Evolutionary conservation across 2,329 filamentous ascomycete species (phyloP), one percentile per base, ranked within the genome.

Genomic region (Raffaelea albimanens): DNA sequence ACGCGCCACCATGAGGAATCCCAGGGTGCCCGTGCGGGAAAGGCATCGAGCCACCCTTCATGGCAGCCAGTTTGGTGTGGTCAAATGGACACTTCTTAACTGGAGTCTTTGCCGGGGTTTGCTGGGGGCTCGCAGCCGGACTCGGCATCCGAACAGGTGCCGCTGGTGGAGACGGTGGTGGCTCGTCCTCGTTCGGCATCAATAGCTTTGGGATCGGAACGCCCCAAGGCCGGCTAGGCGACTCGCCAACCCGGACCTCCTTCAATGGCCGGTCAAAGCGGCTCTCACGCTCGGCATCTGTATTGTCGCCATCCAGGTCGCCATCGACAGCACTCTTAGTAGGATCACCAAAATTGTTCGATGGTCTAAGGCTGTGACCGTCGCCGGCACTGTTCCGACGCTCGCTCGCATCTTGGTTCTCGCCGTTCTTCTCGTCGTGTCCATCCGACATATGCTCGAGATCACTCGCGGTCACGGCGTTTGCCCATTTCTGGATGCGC

Each of bases 201-300:
- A 61, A 62, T 19, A 62, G 58, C 5, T 61, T 53, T 3, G 90
- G 90, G 0, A 96, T 83, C 5, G 80, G 79, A 45, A 96, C 95
- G 5, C 90, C 90, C 90, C 90, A 96, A 14, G 91, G 91, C 40
- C 91, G 76, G 63, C 86, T 95, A 5, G 91, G 91, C 14, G 87
- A 95, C 65, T 97, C 91, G 40, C 91, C 91, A 20, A 97, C 82
- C n/a, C 91, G 77, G 10, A 97, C 79, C 57, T 96, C 91, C 60
- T 91, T 87, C 45, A 97, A 64, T 0, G 86, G 82, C 40, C 90
- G 78, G 55, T 95, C 88, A 61, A 95, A 96, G 58, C 83, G 85
- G 49, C 82, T 75, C 53, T 81, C 73, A 48, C 88, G 76, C 40
- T 82, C 75, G 23, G 80, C 76, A 3, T 76, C 72, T 13, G 71